These are phyloP conservation scores for Decorospora gaudefroyi DNA, from an alignment of 2,329 filamentous ascomycete genomes.

Conservation along the genomic window DNA sequence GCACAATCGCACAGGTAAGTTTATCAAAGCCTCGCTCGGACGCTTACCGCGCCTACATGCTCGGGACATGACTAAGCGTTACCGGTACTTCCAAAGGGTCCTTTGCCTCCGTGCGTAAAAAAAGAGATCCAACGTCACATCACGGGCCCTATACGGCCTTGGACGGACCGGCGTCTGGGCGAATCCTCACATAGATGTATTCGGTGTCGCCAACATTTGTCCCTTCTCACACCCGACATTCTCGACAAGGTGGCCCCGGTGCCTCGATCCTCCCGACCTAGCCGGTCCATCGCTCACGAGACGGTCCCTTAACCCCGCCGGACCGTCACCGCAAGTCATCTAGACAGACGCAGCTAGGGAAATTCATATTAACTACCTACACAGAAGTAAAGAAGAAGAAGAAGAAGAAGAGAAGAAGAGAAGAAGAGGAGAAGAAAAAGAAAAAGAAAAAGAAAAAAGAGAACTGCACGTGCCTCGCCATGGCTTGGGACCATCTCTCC, in stretches of 20 bases:
- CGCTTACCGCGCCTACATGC: too few relatives aligned
- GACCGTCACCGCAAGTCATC: slow-evolving; percentile 1
- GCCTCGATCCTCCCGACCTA: slow-evolving; percentile 36
- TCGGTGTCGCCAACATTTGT: slow-evolving; percentile 29
- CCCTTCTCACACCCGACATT: slow-evolving; percentile 21
- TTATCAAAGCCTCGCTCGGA: too few relatives aligned
- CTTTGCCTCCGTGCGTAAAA: too few relatives aligned
- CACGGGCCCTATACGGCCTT: slow-evolving; percentile 28
- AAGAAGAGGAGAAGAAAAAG: too few relatives aligned
- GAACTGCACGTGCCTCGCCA: slow-evolving; percentile 43
- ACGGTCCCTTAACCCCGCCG: background rate
- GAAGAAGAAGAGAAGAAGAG: too few relatives aligned
- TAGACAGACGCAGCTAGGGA: too few relatives aligned
- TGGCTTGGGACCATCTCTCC: slow-evolving; percentile 79
- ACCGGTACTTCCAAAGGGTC: background rate
- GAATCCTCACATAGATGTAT: slow-evolving; percentile 54
- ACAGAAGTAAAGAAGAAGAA: too few relatives aligned
- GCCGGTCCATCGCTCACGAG: slow-evolving; percentile 8
- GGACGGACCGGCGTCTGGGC: slow-evolving; percentile 56
- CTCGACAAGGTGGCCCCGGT: slow-evolving; percentile 28
- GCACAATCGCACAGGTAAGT: too few relatives aligned
- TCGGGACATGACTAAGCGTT: too few relatives aligned
- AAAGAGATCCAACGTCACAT: slow-evolving; percentile 18
- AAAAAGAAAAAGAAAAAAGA: too few relatives aligned
- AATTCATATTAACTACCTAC: too few relatives aligned